Conservation (phyloP, 768 basidiomycete species). For the Chalciporus pseudorubinellus region DNA sequence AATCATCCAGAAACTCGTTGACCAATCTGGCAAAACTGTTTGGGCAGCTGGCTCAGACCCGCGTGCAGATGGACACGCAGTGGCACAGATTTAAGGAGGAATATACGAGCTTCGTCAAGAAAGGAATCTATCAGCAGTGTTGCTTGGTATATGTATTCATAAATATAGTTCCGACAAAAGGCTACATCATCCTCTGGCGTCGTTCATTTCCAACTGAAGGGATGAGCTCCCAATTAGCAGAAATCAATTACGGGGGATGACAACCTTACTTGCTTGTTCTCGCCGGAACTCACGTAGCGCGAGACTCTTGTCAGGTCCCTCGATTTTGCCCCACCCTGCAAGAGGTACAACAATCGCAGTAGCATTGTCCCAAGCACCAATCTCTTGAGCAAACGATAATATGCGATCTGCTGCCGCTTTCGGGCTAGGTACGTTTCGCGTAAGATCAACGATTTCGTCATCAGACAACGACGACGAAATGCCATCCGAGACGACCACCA, state of each 20-base stretch:
- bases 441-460: constrained; percentile 91
- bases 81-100: constrained; percentile 65
- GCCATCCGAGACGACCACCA: constrained; percentile 91
- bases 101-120: background rate
- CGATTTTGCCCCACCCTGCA: constrained; percentile 84
- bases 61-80: constrained; percentile 85
- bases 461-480: constrained; percentile 89
- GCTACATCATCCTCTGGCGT: constrained; percentile 57
- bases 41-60: constrained; percentile 96
- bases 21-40: constrained; percentile 65
- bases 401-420: constrained; percentile 80
- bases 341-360: constrained; percentile 90
- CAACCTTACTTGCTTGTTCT: constrained; percentile 53
- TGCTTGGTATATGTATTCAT: constrained; percentile 1
- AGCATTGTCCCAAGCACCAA: constrained; percentile 83
- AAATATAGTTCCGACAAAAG: background rate
- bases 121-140: background rate
- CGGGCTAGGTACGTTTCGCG: constrained; percentile 67
- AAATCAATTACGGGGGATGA: background rate
- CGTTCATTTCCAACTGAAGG: constrained; percentile 61
- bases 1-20: constrained; percentile 78
- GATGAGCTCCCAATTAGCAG: constrained; percentile 4
- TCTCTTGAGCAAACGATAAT: constrained; percentile 80
- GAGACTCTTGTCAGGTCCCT: constrained; percentile 78
- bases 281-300: constrained; percentile 80